Percentiles rank a stretch among this genome's conserved stretches.
These are phyloP conservation scores for Cinnamomum chago DNA, from an alignment of 164 flowering plant genomes.

Conservation along the genomic window DNA sequence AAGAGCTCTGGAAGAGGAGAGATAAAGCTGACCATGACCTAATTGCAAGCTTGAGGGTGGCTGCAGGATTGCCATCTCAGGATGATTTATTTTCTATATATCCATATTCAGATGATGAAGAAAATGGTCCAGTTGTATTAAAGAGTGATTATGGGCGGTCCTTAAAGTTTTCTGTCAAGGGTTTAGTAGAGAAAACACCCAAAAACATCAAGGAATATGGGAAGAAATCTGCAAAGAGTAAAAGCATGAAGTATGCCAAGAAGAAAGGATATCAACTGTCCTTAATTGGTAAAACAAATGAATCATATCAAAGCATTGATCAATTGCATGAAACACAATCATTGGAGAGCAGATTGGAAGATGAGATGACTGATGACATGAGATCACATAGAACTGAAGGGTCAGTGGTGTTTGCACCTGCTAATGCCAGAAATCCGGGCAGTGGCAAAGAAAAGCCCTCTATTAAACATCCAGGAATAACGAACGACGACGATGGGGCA, in stretches of 20 bases:
- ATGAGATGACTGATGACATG: constrained; percentile 37
- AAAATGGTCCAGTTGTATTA: constrained; percentile 39
- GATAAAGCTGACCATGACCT: constrained; percentile 69
- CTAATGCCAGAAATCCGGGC: constrained; percentile 32
- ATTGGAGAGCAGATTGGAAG: constrained; percentile 30
- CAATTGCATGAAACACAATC: constrained; percentile 31
- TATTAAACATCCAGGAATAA: constrained; percentile 47
- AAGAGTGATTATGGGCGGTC: constrained; percentile 66
- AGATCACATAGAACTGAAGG: constrained; percentile 33
- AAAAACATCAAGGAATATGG: constrained; percentile 61
- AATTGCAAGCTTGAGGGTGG: constrained; percentile 84
- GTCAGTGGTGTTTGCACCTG: constrained; percentile 29
- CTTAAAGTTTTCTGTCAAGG: constrained; percentile 73
- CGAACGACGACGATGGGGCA: constrained; percentile 32
- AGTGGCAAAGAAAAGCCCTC: constrained; percentile 38
- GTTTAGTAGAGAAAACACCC: constrained; percentile 57
- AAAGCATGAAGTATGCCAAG: constrained; percentile 47
- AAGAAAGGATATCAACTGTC: constrained; percentile 45
- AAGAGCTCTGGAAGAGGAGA: constrained; percentile 92
- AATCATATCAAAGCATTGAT: constrained; percentile 31
- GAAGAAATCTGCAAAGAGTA: constrained; percentile 40
- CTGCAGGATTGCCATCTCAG: constrained; percentile 91
- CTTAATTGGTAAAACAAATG: constrained; percentile 24
- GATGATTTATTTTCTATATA: constrained; percentile 83
- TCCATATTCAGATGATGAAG: constrained; percentile 95